A percentile compares a stretch with the other conserved stretches of the same genome.
phyloP scores from a whole-genome alignment of 208 protist species.

The Borovskyia barvae region DNA sequence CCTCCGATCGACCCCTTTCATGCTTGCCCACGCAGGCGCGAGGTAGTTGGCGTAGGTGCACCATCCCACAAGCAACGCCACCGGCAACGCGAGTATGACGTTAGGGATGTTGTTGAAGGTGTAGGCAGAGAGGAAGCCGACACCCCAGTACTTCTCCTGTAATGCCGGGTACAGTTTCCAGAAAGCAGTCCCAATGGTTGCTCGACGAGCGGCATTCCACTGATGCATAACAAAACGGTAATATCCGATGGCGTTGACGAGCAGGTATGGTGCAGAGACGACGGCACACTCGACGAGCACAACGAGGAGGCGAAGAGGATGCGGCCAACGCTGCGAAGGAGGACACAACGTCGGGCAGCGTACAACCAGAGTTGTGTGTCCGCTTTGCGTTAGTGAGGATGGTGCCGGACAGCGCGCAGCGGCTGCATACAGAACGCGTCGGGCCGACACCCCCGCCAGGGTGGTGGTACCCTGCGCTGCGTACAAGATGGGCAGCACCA shows the following conservation, averaged over 20 bases:
- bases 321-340: slow-evolving; percentile 31
- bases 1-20: no score
- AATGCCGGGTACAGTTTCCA: slow-evolving; percentile 68
- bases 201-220: slow-evolving; percentile 20
- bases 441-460: slow-evolving; percentile 27
- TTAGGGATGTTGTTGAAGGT: slow-evolving; percentile 63
- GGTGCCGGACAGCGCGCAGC: neutral
- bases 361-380: neutral
- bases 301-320: slow-evolving; percentile 36
- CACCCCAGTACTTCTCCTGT: slow-evolving; percentile 79
- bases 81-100: slow-evolving; percentile 55
- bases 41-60: slow-evolving; percentile 30
- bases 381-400: neutral
- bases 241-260: slow-evolving; percentile 60
- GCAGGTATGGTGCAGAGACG: slow-evolving; percentile 47
- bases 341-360: slow-evolving; percentile 6
- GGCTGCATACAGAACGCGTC: slow-evolving; percentile 19
- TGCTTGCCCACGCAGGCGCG: slow-evolving; percentile 3
- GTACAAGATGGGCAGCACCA: slow-evolving; percentile 15
- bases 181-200: slow-evolving; percentile 30
- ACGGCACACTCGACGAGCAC: slow-evolving; percentile 33
- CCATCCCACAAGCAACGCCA: slow-evolving; percentile 28
- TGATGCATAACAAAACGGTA: slow-evolving; percentile 35
- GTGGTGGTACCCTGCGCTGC: slow-evolving; percentile 13
- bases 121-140: slow-evolving; percentile 61